Evolutionary conservation across 2,329 filamentous ascomycete genomes (phyloP).

Genomic region (Colletotrichum costaricense): DNA sequence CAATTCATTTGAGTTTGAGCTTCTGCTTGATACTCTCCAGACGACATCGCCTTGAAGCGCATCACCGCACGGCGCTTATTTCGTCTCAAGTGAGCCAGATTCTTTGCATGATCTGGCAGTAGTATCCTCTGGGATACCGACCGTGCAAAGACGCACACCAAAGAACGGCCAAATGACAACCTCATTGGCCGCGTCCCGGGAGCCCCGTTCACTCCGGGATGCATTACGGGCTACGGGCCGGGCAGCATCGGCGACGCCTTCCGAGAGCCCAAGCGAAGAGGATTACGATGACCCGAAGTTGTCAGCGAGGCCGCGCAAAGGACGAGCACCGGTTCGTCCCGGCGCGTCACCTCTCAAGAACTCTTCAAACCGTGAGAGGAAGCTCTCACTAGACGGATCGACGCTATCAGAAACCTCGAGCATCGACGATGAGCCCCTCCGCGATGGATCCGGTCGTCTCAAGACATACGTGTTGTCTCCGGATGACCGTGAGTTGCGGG

Average conservation of each 20-base stretch:
- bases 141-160: neutral
- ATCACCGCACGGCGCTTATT: neutral
- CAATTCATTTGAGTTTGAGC: neutral
- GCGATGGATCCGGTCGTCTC: neutral
- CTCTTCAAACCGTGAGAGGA: constrained; percentile 1
- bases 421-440: constrained; percentile 25
- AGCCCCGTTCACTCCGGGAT: constrained; percentile 38
- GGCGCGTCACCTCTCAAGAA: neutral
- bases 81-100: constrained; percentile 18
- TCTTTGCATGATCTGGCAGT: neutral
- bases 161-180: neutral
- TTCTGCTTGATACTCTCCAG: neutral
- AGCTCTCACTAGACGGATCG: constrained; percentile 23
- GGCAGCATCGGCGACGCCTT: constrained; percentile 37
- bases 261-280: constrained; percentile 57
- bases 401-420: constrained; percentile 28
- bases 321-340: neutral
- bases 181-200: neutral
- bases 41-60: neutral
- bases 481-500: constrained; percentile 41
- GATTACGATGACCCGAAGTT: constrained; percentile 52
- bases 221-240: constrained; percentile 33
- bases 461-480: constrained; percentile 42
- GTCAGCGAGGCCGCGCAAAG: neutral
- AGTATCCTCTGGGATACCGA: neutral